These are phyloP conservation scores for Backusella tarrabulga DNA, from an alignment of 192 early-diverging fungal species.

Conservation along the genomic window DNA sequence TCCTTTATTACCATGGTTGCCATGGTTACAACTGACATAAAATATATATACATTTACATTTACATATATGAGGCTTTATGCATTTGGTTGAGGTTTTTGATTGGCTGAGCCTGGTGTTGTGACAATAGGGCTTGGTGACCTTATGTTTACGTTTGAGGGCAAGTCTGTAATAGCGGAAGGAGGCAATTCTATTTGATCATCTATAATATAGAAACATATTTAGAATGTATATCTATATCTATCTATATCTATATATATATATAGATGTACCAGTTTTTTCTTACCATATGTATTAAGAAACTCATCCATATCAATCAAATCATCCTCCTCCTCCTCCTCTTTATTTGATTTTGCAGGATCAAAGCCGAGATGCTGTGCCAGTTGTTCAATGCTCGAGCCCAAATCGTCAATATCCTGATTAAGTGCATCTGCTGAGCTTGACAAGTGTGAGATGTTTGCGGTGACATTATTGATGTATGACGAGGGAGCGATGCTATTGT, in stretches of 20 bases:
- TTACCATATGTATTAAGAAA: conserved; percentile 32
- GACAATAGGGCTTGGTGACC: conserved; percentile 1
- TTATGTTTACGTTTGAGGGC: background rate
- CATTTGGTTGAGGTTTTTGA: background rate
- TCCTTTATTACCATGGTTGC: too few relatives aligned
- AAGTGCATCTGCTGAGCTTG: conserved; percentile 17
- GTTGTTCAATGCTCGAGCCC: conserved; percentile 19
- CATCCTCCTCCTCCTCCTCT: conserved; percentile 9
- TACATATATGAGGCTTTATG: background rate
- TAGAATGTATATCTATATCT: too few relatives aligned
- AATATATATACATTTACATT: too few relatives aligned
- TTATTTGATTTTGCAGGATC: conserved; percentile 9
- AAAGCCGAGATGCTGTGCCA: conserved; percentile 31
- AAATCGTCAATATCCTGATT: conserved; percentile 28
- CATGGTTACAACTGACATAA: too few relatives aligned
- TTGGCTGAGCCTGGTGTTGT: background rate
- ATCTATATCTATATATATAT: too few relatives aligned
- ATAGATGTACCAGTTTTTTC: background rate
- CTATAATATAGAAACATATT: background rate
- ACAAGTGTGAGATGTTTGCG: background rate
- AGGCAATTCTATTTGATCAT: background rate
- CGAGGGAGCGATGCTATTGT: background rate
- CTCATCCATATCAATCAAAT: conserved; percentile 35
- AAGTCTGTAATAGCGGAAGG: background rate
- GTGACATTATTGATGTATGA: background rate